Percentiles rank a stretch among this genome's conserved stretches.
phyloP scores from a whole-genome alignment of 768 basidiomycete genomes.

The Rhodosporidiobolus odoratus region DNA sequence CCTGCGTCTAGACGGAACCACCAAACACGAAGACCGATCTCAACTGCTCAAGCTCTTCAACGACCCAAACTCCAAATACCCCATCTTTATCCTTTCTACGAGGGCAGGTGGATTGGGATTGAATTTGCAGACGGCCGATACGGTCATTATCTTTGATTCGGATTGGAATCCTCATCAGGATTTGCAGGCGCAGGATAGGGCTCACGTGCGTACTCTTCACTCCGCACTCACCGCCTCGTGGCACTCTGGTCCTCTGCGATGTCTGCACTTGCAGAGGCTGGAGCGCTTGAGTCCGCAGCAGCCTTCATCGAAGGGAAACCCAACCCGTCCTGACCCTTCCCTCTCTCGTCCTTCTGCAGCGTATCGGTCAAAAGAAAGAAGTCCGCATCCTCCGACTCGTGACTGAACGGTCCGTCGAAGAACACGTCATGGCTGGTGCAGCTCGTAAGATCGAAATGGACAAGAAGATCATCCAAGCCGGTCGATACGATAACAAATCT shows the following conservation, averaged over 20 bases:
- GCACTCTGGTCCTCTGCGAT: neutral
- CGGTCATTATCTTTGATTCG: constrained; percentile 47
- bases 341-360: constrained; percentile 60
- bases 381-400: constrained; percentile 95
- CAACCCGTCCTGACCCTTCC: constrained; percentile 1
- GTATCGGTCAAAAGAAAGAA: constrained; percentile 98
- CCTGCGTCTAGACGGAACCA: constrained; percentile 90
- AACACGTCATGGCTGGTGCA: constrained; percentile 77
- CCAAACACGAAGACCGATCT: constrained; percentile 70
- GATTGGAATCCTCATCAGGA: constrained; percentile 95
- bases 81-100: constrained; percentile 77
- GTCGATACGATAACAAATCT: constrained; percentile 97
- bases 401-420: constrained; percentile 96
- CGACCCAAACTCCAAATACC: constrained; percentile 54
- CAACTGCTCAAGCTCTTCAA: constrained; percentile 85
- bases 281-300: neutral
- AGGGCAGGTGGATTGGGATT: constrained; percentile 76
- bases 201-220: constrained; percentile 22
- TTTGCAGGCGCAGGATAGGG: constrained; percentile 95
- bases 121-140: constrained; percentile 70
- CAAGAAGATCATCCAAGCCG: constrained; percentile 85
- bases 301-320: too few relatives aligned
- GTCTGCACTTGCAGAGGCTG: too few relatives aligned
- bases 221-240: neutral
- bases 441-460: constrained; percentile 96